Evolutionary conservation across 345 rosid genomes (phyloP).

Genomic region (Nasturtium officinale): DNA sequence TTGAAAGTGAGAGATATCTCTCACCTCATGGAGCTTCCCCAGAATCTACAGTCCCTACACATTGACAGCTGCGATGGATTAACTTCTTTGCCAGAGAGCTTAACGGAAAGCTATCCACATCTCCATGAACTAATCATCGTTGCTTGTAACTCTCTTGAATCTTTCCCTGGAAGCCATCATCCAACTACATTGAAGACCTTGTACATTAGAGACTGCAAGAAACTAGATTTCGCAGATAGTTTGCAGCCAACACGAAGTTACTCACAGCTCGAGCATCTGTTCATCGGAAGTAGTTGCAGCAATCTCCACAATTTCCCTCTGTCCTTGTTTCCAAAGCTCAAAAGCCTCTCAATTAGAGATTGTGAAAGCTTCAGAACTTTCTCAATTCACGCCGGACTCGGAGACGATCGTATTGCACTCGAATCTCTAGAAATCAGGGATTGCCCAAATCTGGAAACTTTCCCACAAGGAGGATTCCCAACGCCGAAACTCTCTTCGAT

Average conservation of each 20-base stretch:
- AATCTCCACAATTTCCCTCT: slow-evolving; percentile 36
- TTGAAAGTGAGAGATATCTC: slow-evolving; percentile 44
- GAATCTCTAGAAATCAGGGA: slow-evolving; percentile 40
- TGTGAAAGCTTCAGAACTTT: slow-evolving; percentile 40
- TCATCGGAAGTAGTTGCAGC: slow-evolving; percentile 46
- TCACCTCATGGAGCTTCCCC: slow-evolving; percentile 44
- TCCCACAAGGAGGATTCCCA: slow-evolving; percentile 44
- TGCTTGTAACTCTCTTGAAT: slow-evolving; percentile 35
- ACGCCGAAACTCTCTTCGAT: slow-evolving; percentile 43
- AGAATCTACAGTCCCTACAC: slow-evolving; percentile 39
- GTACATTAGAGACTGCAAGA: slow-evolving; percentile 44
- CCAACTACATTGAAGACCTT: slow-evolving; percentile 40
- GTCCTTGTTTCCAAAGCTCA: slow-evolving; percentile 40
- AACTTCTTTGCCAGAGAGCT: slow-evolving; percentile 27
- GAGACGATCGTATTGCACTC: slow-evolving; percentile 37
- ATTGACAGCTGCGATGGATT: slow-evolving; percentile 42
- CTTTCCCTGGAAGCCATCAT: slow-evolving; percentile 33
- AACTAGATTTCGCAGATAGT: slow-evolving; percentile 37
- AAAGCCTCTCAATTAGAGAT: slow-evolving; percentile 39
- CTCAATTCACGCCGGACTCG: slow-evolving; percentile 35
- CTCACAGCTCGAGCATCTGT: slow-evolving; percentile 40
- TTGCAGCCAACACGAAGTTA: slow-evolving; percentile 32
- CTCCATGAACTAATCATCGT: slow-evolving; percentile 43
- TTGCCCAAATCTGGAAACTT: slow-evolving; percentile 40
- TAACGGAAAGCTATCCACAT: slow-evolving; percentile 26